Base-by-base conservation (phyloP, 345 rosid genomes). In the Salix koriyanagi region DNA sequence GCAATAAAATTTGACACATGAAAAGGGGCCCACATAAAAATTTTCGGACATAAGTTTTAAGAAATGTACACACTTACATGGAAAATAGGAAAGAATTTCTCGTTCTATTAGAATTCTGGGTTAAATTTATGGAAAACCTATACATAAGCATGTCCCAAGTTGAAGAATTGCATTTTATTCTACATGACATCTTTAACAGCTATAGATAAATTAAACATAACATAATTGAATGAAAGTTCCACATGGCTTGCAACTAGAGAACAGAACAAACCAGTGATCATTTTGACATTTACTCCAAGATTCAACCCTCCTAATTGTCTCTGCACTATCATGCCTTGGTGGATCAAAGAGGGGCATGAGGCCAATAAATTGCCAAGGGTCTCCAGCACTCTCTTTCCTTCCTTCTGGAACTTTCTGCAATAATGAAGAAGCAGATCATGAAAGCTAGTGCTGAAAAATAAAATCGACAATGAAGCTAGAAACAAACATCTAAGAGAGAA, bases 321-420 rank as follows among this genome's bases (percentile, higher is more conserved):
- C 98, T 1, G 99, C 98, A 87, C 97, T 96, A 68, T 96, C 98
- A 81, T 93, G 98, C 84, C 99, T 91, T 25, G 99, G 99, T 46
- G 99, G 99, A 78, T 96, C 99, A 78, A 96, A 96, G 68, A 96
- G 98, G 72, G 99, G 99, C 99, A 96, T 86, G 82, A 96, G 92
- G 74, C 98, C 99, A 64, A 90, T 77, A 82, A 96, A 93, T 80
- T 92, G 97, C 99, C 99, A 96, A 32, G 95, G 97, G 61, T 97
- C 95, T 77, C 98, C 99, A 66, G 91, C 71, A 85, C 99, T 93
- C 74, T 93, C 98, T 81, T 90, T 96, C 46, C 86, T 87, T 62
- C 92, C 92, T 46, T 92, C 98, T 0, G 98, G 99, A 86, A 93
- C 98, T 83, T 93, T 97, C 99, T 96, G 87, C 54, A 84, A 56